phyloP scores from a whole-genome alignment of 2,329 filamentous ascomycete species.

The Trichoderma sp. region DNA sequence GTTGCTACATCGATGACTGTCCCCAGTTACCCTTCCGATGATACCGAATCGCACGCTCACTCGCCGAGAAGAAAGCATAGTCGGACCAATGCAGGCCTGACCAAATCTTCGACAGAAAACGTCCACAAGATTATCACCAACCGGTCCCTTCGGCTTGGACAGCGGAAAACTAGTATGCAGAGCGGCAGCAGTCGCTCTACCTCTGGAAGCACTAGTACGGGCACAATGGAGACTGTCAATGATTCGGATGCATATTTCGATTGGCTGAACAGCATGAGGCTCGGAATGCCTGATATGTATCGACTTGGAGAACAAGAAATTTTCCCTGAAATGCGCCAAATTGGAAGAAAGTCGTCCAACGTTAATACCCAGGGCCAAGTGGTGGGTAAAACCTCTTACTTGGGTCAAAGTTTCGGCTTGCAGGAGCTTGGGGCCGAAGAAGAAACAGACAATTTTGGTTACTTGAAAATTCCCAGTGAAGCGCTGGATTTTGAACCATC shows the following conservation, averaged over 20 bases:
- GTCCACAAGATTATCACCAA: background rate
- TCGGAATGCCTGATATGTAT: slow-evolving; percentile 26
- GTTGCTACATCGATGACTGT: slow-evolving; percentile 46
- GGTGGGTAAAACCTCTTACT: slow-evolving; percentile 25
- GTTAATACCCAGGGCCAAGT: slow-evolving; percentile 47
- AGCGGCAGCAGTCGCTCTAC: background rate
- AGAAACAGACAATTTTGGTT: slow-evolving; percentile 27
- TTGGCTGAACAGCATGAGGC: slow-evolving; percentile 31
- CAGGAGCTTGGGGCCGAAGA: slow-evolving; percentile 39
- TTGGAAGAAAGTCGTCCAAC: slow-evolving; percentile 40
- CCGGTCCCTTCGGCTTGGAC: background rate
- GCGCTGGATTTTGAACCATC: slow-evolving; percentile 40
- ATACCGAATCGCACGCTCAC: slow-evolving; percentile 62
- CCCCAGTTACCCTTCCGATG: slow-evolving; percentile 46
- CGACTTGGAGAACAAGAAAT: slow-evolving; percentile 23
- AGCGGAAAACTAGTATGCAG: background rate
- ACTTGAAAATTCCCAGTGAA: slow-evolving; percentile 46
- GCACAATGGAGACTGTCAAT: slow-evolving; percentile 29
- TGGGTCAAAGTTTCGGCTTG: slow-evolving; percentile 24
- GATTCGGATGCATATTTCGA: slow-evolving; percentile 35
- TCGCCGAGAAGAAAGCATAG: slow-evolving; percentile 54
- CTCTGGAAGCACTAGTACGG: slow-evolving; percentile 20
- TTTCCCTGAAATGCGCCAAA: slow-evolving; percentile 22
- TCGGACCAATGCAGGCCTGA: background rate
- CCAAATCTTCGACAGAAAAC: background rate